Conservation (phyloP, 2,329 filamentous ascomycete genomes). For the Penicillium sp. region DNA sequence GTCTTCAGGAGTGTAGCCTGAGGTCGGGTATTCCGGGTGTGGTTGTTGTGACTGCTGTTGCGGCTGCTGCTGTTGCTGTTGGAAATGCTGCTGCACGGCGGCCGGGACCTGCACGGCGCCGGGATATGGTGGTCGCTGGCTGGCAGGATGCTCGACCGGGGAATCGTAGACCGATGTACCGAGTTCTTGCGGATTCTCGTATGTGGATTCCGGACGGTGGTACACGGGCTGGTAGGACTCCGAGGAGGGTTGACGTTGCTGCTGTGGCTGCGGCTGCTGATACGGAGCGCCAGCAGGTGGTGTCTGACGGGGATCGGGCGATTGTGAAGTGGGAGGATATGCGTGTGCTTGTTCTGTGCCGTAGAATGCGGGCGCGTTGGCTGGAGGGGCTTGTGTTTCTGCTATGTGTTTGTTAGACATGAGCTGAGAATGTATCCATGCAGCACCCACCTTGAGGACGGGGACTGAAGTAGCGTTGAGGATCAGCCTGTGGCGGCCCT, state of each 20-base stretch:
- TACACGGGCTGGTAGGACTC: conserved; percentile 37
- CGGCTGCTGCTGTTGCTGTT: conserved; percentile 22
- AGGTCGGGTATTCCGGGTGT: conserved; percentile 36
- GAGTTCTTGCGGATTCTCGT: conserved; percentile 66
- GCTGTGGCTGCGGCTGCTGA: too few species aligned
- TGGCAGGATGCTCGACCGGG: conserved; percentile 45
- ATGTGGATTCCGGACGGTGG: conserved; percentile 58
- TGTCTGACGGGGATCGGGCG: conserved; percentile 36
- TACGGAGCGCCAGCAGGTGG: too few species aligned
- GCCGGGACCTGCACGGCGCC: conserved; percentile 21
- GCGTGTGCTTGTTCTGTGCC: too few species aligned
- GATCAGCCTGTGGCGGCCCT: conserved; percentile 49
- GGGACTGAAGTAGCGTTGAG: conserved; percentile 62
- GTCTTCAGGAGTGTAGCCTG: conserved; percentile 34
- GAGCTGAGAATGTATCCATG: too few species aligned
- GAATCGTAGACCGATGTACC: conserved; percentile 70
- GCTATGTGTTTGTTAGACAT: too few species aligned
- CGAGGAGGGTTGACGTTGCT: too few species aligned
- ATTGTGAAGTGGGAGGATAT: conserved; percentile 27
- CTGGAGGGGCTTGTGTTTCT: too few species aligned
- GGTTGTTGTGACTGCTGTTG: too few species aligned
- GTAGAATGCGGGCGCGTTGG: too few species aligned
- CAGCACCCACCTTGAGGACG: conserved; percentile 31
- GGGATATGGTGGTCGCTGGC: conserved; percentile 30
- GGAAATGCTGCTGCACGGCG: conserved; percentile 26